A percentile compares a stretch with the other conserved stretches of the same genome.
Evolutionary conservation across 305 asterid species (phyloP).

Genomic region (Plantago lanceolata): DNA sequence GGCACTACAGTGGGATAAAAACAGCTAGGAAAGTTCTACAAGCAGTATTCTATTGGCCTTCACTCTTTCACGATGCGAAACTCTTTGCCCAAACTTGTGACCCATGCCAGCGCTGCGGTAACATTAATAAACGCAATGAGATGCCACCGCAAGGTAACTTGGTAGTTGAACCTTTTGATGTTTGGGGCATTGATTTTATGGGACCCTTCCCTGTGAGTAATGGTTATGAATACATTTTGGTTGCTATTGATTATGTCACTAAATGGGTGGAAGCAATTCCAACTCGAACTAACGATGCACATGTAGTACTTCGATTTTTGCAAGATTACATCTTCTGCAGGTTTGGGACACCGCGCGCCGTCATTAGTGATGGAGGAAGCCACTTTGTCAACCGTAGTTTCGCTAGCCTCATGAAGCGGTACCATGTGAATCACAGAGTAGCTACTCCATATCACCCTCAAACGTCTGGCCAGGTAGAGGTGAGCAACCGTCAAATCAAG

Average conservation of each 20-base stretch:
- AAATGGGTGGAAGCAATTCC: background rate
- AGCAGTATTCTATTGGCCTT: background rate
- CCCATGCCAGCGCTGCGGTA: background rate
- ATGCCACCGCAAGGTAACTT: background rate
- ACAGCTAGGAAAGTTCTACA: background rate
- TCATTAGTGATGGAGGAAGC: too few species aligned
- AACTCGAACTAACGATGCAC: background rate
- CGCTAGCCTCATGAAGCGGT: too few species aligned
- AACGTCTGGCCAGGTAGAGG: too few species aligned
- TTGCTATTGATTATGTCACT: background rate
- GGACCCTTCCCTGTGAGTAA: background rate
- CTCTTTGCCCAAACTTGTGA: background rate
- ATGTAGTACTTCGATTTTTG: too few species aligned
- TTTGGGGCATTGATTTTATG: background rate
- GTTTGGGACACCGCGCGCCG: too few species aligned
- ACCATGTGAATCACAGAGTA: too few species aligned
- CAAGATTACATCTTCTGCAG: too few species aligned
- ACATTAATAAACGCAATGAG: background rate
- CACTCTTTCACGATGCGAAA: background rate
- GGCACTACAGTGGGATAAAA: background rate
- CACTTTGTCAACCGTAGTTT: too few species aligned
- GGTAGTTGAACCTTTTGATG: background rate
- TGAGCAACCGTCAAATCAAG: too few species aligned
- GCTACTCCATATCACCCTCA: too few species aligned
- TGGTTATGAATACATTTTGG: background rate